phyloP scores from a whole-genome alignment of 495 filamentous ascomycete genomes.

The Talaromyces ruber region DNA sequence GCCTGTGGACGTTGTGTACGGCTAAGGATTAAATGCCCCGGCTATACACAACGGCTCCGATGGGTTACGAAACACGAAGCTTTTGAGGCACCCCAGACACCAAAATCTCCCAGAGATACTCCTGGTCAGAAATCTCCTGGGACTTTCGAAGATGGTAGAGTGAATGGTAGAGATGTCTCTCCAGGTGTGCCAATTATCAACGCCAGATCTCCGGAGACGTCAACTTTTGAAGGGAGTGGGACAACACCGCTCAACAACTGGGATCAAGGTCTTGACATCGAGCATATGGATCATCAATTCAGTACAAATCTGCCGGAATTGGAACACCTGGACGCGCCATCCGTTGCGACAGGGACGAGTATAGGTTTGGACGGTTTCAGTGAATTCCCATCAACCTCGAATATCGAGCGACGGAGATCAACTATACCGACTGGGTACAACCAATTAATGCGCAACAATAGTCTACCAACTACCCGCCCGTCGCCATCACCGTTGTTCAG shows the following conservation, averaged over 20 bases:
- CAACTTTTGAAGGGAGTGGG: not conserved
- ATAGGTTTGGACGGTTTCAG: not conserved
- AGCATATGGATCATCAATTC: constrained; percentile 23
- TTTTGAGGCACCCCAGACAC: constrained; percentile 4
- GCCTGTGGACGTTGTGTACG: constrained; percentile 43
- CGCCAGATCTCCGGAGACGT: not conserved
- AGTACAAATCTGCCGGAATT: constrained; percentile 26
- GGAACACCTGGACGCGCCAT: constrained; percentile 21
- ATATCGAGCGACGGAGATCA: not conserved
- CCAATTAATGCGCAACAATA: not conserved
- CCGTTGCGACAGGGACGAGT: not conserved
- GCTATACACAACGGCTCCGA: constrained; percentile 42
- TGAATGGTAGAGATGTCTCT: not conserved
- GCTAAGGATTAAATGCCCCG: constrained; percentile 40
- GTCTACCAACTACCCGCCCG: no score
- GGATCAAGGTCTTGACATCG: not conserved
- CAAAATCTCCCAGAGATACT: not conserved
- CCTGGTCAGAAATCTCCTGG: not conserved
- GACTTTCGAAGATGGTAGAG: not conserved
- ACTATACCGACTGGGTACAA: not conserved
- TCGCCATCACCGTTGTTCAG: not conserved
- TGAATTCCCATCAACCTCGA: not conserved
- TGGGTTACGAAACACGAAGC: constrained; percentile 48
- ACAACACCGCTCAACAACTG: not conserved
- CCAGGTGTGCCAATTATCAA: not conserved